These are phyloP conservation scores for Delonix regia DNA, from an alignment of 306 rosid species.

Conservation along the genomic window DNA sequence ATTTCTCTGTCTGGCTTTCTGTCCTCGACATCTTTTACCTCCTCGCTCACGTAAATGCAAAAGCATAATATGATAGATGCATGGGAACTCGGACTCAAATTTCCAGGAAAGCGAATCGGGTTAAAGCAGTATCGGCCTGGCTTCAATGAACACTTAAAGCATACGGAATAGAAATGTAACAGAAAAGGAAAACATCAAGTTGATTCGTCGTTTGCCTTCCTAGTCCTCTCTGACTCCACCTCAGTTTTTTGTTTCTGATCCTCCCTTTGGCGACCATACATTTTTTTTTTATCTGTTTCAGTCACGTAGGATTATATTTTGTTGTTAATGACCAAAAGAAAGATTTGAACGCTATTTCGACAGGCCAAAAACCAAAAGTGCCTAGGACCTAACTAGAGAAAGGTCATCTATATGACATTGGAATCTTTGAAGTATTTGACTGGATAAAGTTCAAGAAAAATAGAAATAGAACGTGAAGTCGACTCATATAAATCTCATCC, in stretches of 20 bases:
- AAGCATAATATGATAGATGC: conserved; percentile 31
- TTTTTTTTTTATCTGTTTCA: neutral
- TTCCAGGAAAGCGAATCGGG: conserved; percentile 29
- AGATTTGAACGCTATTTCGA: neutral
- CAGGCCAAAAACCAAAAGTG: neutral
- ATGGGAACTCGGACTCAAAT: conserved; percentile 52
- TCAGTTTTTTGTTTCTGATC: neutral
- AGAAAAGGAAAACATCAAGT: neutral
- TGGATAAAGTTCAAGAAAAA: no score
- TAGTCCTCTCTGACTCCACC: neutral
- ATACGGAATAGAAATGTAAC: neutral
- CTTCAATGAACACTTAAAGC: neutral
- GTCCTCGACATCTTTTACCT: conserved; percentile 67
- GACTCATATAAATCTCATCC: no score
- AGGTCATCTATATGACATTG: neutral
- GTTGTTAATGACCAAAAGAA: neutral
- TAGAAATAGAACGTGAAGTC: no score
- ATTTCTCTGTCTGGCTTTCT: conserved; percentile 38
- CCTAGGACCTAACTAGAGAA: neutral
- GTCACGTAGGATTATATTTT: neutral
- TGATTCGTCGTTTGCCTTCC: neutral
- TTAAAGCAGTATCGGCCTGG: conserved; percentile 37
- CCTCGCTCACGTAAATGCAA: conserved; percentile 66
- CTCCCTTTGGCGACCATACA: neutral
- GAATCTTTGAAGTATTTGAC: no score